Percentiles rank a stretch among this genome's conserved stretches.
phyloP scores from a whole-genome alignment of 2,329 filamentous ascomycete genomes.

The Pleoardoris graminearum region DNA sequence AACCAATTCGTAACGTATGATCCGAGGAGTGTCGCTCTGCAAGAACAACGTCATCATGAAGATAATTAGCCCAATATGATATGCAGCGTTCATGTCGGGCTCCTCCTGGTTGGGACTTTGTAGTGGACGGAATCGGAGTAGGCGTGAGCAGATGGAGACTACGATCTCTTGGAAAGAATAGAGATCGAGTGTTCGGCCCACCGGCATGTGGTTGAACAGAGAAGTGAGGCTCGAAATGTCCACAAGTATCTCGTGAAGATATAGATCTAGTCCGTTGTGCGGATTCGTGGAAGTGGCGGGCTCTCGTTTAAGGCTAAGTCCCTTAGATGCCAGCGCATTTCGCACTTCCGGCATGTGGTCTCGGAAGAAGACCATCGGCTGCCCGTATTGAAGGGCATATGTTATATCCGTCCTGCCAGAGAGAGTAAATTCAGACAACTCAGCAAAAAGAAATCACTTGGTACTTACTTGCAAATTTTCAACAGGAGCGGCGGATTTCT shows the following conservation, averaged over 20 bases:
- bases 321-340: neutral
- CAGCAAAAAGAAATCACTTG: too few relatives aligned
- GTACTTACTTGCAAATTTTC: slow-evolving; percentile 10
- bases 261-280: neutral
- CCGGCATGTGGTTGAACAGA: neutral
- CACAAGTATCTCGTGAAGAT: neutral
- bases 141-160: neutral
- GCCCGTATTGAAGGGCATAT: slow-evolving; percentile 1
- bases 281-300: too few relatives aligned
- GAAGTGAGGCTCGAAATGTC: neutral
- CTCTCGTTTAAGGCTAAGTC: too few relatives aligned
- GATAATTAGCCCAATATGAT: slow-evolving; percentile 3
- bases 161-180: slow-evolving; percentile 4
- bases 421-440: too few relatives aligned
- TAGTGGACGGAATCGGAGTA: neutral
- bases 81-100: neutral
- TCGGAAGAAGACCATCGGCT: neutral
- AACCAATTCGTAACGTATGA: neutral
- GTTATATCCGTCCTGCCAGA: slow-evolving; percentile 1
- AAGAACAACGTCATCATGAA: slow-evolving; percentile 10
- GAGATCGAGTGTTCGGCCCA: slow-evolving; percentile 1
- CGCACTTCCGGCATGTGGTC: neutral
- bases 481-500: neutral
- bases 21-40: neutral
- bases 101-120: neutral